Percentiles rank a stretch among this genome's conserved stretches.
These are phyloP conservation scores for Hyphopichia khmerensis DNA, from an alignment of 1,139 yeast genomes.

Conservation along the genomic window DNA sequence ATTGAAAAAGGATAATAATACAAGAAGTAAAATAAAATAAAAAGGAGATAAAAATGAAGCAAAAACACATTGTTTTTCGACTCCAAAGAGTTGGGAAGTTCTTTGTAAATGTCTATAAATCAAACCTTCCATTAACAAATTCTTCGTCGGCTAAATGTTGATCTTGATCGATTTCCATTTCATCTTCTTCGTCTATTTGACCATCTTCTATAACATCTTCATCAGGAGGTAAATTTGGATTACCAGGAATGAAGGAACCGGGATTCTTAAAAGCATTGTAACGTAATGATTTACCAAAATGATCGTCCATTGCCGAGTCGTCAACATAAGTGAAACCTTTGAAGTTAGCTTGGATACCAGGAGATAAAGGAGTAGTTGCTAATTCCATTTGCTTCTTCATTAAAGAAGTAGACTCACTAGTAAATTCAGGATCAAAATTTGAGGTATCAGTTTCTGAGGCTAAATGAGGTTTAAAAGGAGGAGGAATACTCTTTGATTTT, in stretches of 20 bases:
- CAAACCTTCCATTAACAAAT: constrained; percentile 88
- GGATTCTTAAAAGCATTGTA: constrained; percentile 54
- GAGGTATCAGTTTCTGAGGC: constrained; percentile 90
- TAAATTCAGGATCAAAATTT: constrained; percentile 96
- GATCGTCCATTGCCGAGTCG: constrained; percentile 90
- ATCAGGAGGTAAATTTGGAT: constrained; percentile 76
- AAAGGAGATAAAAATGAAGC: not conserved
- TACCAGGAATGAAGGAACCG: constrained; percentile 75
- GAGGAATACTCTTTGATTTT: constrained; percentile 81
- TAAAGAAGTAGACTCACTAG: constrained; percentile 83
- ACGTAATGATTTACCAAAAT: constrained; percentile 52
- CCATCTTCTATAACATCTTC: constrained; percentile 82
- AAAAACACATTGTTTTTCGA: too few species aligned
- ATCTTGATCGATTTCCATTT: constrained; percentile 53
- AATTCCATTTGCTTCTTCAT: constrained; percentile 67
- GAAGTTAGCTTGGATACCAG: constrained; percentile 93
- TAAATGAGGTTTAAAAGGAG: constrained; percentile 95
- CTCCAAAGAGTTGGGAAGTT: too few species aligned
- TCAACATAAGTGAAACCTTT: constrained; percentile 96
- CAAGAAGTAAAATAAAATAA: not conserved
- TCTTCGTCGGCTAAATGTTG: constrained; percentile 58
- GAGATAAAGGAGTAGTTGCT: constrained; percentile 81
- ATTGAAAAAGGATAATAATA: not conserved
- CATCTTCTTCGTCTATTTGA: constrained; percentile 58
- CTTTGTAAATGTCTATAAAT: constrained; percentile 47